These are phyloP conservation scores for Biancaea sappan DNA, from an alignment of 306 rosid species.

Conservation along the genomic window DNA sequence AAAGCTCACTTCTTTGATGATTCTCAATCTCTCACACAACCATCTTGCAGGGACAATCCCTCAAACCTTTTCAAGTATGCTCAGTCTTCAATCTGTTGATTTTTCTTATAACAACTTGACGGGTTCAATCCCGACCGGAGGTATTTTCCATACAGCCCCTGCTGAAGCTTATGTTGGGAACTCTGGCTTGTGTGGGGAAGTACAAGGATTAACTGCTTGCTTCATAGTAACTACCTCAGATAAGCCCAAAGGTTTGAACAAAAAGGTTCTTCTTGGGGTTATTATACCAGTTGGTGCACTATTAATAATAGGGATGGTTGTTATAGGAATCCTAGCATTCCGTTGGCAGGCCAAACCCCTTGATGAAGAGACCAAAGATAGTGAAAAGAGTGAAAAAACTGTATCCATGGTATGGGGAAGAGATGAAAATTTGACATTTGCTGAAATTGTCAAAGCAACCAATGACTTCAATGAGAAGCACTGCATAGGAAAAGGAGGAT, in stretches of 20 bases:
- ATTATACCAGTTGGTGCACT: constrained; percentile 46
- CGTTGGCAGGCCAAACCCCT: not conserved
- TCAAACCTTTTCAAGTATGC: constrained; percentile 35
- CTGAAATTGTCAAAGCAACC: constrained; percentile 57
- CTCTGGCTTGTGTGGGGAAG: constrained; percentile 57
- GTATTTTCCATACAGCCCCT: constrained; percentile 39
- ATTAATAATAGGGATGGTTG: constrained; percentile 28
- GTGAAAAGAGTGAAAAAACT: constrained; percentile 8
- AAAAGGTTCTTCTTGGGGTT: constrained; percentile 48
- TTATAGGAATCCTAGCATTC: constrained; percentile 20
- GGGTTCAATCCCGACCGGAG: constrained; percentile 53
- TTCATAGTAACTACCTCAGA: not conserved
- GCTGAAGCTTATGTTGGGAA: constrained; percentile 55
- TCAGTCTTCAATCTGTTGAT: constrained; percentile 50
- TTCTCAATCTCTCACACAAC: constrained; percentile 67
- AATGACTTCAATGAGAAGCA: constrained; percentile 54
- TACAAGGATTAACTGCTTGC: constrained; percentile 43
- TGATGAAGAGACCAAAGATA: constrained; percentile 41
- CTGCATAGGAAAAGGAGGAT: constrained; percentile 79
- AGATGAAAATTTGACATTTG: constrained; percentile 47
- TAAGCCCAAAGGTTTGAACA: constrained; percentile 36
- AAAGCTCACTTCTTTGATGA: constrained; percentile 47
- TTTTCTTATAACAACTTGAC: constrained; percentile 66
- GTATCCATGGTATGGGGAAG: constrained; percentile 40
- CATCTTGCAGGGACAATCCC: constrained; percentile 61